Evolutionary conservation across 2,329 filamentous ascomycete genomes (phyloP), one percentile per base, ranked within the genome.

Genomic region (Penicillium capsulatum): DNA sequence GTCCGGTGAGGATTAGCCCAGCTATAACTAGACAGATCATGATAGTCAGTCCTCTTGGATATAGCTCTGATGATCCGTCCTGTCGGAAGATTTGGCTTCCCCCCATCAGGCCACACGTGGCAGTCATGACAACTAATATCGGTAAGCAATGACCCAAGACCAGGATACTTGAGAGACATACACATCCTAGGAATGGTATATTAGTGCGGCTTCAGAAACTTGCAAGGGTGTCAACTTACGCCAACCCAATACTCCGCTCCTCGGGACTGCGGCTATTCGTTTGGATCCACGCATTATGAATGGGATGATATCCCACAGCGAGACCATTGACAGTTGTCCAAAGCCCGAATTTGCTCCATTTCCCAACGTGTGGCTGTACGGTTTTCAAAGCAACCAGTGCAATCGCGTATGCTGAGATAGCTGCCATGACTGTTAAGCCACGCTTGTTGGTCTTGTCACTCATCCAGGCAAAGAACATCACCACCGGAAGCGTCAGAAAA

Each of bases 271-370:
- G 60, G 47, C 73, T 76, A 46, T 77, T 77, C 5, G 76, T 56
- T 50, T 75, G 71, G 13, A 74, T 59, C 73, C 73, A 77, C 0
- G 70, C 66, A 53, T 76, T 77, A 38, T 76, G 72, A 1, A 73
- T 64, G 0, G 73, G 73, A 52, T 77, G 74, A 45, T 76, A 77
- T 0, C 73, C 70, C 7, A 76, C 74, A 0, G 73, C 71, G 26
- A 76, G 67, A 2, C 59, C 60, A 51, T 77, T 76, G 3, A 76
- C 64, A 0, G 63, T 61, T 3, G 74, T 77, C 74, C 73, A 76
- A 4, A 77, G 55, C 0, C 65, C 72, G 60, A 70, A 74, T 8
- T 66, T 65, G 6, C 64, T 65, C 74, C 74, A 77, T 44, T 64
- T 69, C 0, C 68, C 67, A 0, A 71, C 67, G 32, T 66, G 59